phyloP scores from a whole-genome alignment of 345 rosid genomes.

The Pistacia integerrima region DNA sequence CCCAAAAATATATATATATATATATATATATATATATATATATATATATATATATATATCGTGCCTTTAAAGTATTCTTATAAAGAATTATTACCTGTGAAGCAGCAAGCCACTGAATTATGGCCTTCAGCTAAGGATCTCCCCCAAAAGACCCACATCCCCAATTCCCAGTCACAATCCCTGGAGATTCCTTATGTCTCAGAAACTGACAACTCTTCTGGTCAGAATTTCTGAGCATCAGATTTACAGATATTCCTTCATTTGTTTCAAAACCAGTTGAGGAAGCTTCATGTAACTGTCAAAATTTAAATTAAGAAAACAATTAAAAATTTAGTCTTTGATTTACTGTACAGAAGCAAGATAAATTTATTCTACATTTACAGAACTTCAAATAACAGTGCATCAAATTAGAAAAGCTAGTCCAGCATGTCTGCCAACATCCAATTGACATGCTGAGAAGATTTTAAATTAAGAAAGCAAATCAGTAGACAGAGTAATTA shows the following conservation, averaged over 20 bases:
- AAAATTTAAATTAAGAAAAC: constrained; percentile 11
- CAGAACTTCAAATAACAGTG: not conserved
- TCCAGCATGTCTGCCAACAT: not conserved
- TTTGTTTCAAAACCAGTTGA: constrained; percentile 30
- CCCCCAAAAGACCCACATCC: constrained; percentile 99
- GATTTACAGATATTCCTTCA: constrained; percentile 27
- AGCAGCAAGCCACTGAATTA: constrained; percentile 97
- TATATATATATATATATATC: too few species aligned
- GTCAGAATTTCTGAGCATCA: constrained; percentile 23
- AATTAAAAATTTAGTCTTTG: not conserved
- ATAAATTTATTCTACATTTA: not conserved
- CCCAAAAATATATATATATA: too few species aligned
- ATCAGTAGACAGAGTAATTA: not conserved
- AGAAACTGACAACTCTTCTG: constrained; percentile 26
- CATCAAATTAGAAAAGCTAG: not conserved
- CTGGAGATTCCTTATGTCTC: constrained; percentile 45
- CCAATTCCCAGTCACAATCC: constrained; percentile 93
- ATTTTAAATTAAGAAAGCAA: not conserved
- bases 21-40: too few species aligned
- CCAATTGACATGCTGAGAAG: not conserved
- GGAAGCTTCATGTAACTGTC: constrained; percentile 45
- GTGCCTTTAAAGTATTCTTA: too few species aligned
- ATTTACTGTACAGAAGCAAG: not conserved
- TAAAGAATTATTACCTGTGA: constrained; percentile 62
- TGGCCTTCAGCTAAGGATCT: constrained; percentile 82